phyloP scores from a whole-genome alignment of 345 rosid species.

The Chamaenerion angustifolium region DNA sequence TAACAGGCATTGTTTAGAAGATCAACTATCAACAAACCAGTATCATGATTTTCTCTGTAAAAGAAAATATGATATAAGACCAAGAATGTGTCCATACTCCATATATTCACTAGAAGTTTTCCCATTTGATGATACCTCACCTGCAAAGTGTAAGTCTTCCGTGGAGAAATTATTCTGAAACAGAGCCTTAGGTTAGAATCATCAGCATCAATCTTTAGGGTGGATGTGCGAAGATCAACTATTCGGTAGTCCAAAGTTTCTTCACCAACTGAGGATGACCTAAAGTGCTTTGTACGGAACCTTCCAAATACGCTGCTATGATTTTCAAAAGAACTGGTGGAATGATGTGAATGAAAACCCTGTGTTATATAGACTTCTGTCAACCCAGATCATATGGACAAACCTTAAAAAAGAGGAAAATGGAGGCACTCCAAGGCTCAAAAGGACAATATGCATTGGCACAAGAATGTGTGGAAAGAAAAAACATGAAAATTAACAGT shows the following conservation, averaged over 20 bases:
- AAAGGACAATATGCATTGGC: neutral
- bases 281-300: conserved; percentile 52
- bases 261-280: conserved; percentile 42
- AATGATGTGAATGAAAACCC: conserved; percentile 48
- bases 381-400: neutral
- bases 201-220: conserved; percentile 66
- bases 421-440: neutral
- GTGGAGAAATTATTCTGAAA: conserved; percentile 74
- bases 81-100: no score
- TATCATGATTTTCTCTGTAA: no score
- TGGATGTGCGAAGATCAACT: conserved; percentile 58
- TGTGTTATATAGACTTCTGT: conserved; percentile 7
- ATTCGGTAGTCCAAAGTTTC: conserved; percentile 36
- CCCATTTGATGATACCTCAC: no score
- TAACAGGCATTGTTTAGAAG: neutral
- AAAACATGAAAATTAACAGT: no score
- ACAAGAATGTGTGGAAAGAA: no score
- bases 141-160: conserved; percentile 67
- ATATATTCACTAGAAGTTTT: no score
- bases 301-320: conserved; percentile 58
- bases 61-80: no score
- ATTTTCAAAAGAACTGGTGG: conserved; percentile 43
- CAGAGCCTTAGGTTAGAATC: conserved; percentile 71
- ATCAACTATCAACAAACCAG: neutral
- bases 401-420: neutral